These are phyloP conservation scores for Diatrype stigma DNA, from an alignment of 2,329 filamentous ascomycete genomes.

Conservation along the genomic window DNA sequence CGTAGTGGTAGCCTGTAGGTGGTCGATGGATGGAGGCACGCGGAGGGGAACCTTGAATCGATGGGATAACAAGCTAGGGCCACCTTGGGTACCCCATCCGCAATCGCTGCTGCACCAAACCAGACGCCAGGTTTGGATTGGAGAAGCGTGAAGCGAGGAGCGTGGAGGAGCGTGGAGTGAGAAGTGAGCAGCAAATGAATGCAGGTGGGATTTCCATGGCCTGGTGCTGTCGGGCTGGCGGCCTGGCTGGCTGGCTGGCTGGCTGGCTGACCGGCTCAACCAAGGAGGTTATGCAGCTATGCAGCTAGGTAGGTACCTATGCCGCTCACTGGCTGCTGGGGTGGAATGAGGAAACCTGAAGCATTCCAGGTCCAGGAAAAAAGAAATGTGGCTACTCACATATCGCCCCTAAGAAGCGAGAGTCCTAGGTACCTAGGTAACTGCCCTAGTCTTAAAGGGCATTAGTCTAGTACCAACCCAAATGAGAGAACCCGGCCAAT, in stretches of 20 bases:
- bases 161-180: background rate
- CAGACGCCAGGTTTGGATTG: background rate
- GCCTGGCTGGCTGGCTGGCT: no score
- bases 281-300: no score
- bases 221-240: no score
- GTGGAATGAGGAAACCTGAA: no score
- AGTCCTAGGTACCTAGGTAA: no score
- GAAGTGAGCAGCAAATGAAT: background rate
- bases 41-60: background rate
- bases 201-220: background rate
- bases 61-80: background rate
- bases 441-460: background rate
- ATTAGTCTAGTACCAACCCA: background rate
- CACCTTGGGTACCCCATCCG: background rate
- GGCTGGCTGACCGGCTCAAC: no score
- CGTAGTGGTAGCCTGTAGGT: background rate
- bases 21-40: background rate
- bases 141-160: background rate
- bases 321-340: no score
- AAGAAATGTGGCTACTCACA: background rate
- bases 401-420: background rate
- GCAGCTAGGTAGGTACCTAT: no score
- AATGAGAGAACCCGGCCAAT: background rate
- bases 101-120: background rate
- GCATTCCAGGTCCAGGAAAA: background rate